A percentile compares a stretch with the other conserved stretches of the same genome.
phyloP scores from a whole-genome alignment of 2,329 filamentous ascomycete species.

The Domatiomyces catenatus region DNA sequence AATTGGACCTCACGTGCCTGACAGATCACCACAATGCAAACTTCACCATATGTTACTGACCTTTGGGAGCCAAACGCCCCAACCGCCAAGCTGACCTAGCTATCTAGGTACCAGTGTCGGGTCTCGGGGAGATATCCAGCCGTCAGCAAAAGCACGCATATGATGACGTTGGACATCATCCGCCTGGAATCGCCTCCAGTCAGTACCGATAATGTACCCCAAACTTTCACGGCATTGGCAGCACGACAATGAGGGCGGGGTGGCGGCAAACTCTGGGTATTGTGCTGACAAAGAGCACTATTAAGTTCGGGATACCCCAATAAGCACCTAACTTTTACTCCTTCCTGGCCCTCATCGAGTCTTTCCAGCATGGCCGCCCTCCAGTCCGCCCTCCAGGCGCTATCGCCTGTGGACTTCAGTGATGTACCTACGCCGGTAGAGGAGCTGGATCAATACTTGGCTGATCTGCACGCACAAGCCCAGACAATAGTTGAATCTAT shows the following conservation, averaged over 20 bases:
- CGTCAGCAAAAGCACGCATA: too few relatives aligned
- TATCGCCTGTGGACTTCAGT: conserved; percentile 42
- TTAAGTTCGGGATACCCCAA: neutral
- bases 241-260: neutral
- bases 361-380: conserved; percentile 36
- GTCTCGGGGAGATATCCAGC: too few relatives aligned
- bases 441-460: conserved; percentile 39
- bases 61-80: too few relatives aligned
- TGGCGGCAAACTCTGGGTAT: neutral
- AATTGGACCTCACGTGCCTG: too few relatives aligned
- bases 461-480: conserved; percentile 47
- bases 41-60: too few relatives aligned
- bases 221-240: too few relatives aligned
- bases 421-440: conserved; percentile 31
- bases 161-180: too few relatives aligned
- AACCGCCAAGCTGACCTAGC: too few relatives aligned
- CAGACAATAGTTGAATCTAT: conserved; percentile 64
- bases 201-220: too few relatives aligned
- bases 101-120: too few relatives aligned
- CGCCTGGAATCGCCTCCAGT: too few relatives aligned
- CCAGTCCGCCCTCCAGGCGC: conserved; percentile 43
- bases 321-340: neutral
- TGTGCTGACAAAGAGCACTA: neutral
- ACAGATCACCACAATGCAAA: too few relatives aligned
- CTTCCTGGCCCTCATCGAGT: neutral